These are phyloP conservation scores for Eleusine indica DNA, from an alignment of 176 grass and related monocot genomes.

Conservation along the genomic window DNA sequence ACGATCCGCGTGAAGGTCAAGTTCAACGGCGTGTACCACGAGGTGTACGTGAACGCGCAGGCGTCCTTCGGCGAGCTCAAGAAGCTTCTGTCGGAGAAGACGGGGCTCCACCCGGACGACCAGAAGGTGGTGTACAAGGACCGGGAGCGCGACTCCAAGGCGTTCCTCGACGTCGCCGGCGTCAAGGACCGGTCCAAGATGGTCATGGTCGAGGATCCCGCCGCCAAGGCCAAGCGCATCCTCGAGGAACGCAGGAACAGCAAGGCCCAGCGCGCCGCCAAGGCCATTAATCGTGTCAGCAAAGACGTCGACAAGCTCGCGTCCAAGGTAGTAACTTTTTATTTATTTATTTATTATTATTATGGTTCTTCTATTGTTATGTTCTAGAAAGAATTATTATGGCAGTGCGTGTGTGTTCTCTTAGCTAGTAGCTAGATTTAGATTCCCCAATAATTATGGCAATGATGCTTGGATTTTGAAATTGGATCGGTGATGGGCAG, in stretches of 20 bases:
- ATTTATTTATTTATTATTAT: too few species aligned
- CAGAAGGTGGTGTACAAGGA: constrained; percentile 87
- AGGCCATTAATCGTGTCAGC: constrained; percentile 49
- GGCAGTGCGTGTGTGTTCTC: too few species aligned
- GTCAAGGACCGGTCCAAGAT: constrained; percentile 95
- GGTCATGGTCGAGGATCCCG: constrained; percentile 72
- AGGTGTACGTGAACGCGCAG: constrained; percentile 89
- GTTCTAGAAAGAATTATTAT: too few species aligned
- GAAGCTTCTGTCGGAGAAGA: constrained; percentile 79
- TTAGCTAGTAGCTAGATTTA: too few species aligned
- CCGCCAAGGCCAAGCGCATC: constrained; percentile 74
- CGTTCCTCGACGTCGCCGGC: constrained; percentile 71
- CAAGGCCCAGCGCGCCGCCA: constrained; percentile 67
- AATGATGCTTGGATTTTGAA: too few species aligned
- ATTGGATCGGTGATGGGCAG: constrained; percentile 13
- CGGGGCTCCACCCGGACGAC: constrained; percentile 83
- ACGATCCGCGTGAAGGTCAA: constrained; percentile 98
- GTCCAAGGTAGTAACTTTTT: constrained; percentile 47
- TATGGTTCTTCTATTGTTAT: too few species aligned
- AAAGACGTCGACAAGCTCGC: constrained; percentile 81
- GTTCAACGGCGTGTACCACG: constrained; percentile 72
- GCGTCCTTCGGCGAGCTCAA: constrained; percentile 93
- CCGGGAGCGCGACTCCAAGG: constrained; percentile 72
- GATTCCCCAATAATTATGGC: too few species aligned
- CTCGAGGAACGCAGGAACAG: constrained; percentile 60